These are phyloP conservation scores for Populus simonii DNA, from an alignment of 345 rosid species.

Conservation along the genomic window DNA sequence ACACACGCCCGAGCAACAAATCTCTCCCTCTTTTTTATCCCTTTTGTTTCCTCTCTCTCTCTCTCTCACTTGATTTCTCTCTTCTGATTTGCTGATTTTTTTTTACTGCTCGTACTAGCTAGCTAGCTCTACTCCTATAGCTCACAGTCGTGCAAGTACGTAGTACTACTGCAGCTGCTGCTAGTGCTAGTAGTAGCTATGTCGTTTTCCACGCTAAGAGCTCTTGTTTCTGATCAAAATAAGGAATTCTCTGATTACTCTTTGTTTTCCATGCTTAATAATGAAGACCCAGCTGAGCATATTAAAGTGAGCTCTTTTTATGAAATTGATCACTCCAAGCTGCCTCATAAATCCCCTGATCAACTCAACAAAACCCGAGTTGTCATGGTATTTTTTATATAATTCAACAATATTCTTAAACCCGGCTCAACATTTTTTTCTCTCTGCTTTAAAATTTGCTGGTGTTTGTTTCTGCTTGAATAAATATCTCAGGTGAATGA, in stretches of 20 bases:
- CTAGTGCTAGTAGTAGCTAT: neutral
- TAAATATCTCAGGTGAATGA: constrained; percentile 54
- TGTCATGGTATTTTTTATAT: constrained; percentile 54
- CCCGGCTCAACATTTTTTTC: neutral
- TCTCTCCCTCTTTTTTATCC: neutral
- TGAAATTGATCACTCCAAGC: constrained; percentile 61
- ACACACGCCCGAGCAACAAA: neutral
- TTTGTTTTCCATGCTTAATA: neutral
- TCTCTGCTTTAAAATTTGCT: neutral
- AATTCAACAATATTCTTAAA: neutral
- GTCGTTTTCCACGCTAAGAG: neutral
- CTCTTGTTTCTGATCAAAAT: neutral
- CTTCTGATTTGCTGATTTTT: neutral
- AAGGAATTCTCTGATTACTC: neutral
- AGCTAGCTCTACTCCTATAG: neutral
- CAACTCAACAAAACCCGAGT: constrained; percentile 57
- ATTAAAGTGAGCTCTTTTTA: constrained; percentile 61
- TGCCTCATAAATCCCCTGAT: constrained; percentile 49
- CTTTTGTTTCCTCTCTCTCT: constrained; percentile 6
- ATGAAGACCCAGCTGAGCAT: constrained; percentile 49
- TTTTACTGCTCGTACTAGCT: neutral
- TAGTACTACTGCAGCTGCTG: too few species aligned
- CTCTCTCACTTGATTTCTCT: neutral
- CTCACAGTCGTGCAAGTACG: too few species aligned
- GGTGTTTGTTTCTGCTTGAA: neutral